A percentile compares a stretch with the other conserved stretches of the same genome.
These are phyloP conservation scores for Spirogloea muscicola DNA, from an alignment of 139 green algal genomes.

Conservation along the genomic window DNA sequence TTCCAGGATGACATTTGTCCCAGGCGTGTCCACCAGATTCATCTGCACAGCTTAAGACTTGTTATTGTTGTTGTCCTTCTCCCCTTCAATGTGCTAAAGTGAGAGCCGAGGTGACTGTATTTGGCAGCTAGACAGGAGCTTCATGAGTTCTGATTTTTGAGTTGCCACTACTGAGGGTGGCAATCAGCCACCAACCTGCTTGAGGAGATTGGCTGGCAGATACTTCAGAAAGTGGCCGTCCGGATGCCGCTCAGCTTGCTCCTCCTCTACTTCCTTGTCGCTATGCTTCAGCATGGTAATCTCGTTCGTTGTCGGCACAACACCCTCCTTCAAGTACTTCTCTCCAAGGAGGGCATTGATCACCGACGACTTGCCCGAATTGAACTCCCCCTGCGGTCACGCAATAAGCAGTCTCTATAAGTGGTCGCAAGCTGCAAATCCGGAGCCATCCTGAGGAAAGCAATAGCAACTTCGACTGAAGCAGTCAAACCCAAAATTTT, in stretches of 20 bases:
- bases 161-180: too few species aligned
- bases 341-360: conserved; percentile 87
- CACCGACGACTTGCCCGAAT: conserved; percentile 82
- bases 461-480: too few species aligned
- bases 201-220: conserved; percentile 73
- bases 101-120: too few species aligned
- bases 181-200: conserved; percentile 32
- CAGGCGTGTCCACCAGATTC: conserved; percentile 93
- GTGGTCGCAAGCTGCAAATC: too few species aligned
- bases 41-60: too few species aligned
- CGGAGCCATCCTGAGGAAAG: too few species aligned
- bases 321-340: conserved; percentile 79
- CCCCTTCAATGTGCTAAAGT: too few species aligned
- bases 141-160: too few species aligned
- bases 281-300: conserved; percentile 84
- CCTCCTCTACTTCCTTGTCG: not conserved
- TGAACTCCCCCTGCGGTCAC: conserved; percentile 98
- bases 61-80: too few species aligned
- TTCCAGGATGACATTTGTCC: conserved; percentile 96
- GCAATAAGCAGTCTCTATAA: conserved; percentile 50
- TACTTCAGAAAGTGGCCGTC: conserved; percentile 80
- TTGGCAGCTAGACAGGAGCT: too few species aligned
- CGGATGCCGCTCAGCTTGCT: conserved; percentile 50
- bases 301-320: conserved; percentile 98
- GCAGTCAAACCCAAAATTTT: too few species aligned